Evolutionary conservation across 371 early-diverging fungal species (phyloP).

Genomic region (Basidiobolus heterosporus): DNA sequence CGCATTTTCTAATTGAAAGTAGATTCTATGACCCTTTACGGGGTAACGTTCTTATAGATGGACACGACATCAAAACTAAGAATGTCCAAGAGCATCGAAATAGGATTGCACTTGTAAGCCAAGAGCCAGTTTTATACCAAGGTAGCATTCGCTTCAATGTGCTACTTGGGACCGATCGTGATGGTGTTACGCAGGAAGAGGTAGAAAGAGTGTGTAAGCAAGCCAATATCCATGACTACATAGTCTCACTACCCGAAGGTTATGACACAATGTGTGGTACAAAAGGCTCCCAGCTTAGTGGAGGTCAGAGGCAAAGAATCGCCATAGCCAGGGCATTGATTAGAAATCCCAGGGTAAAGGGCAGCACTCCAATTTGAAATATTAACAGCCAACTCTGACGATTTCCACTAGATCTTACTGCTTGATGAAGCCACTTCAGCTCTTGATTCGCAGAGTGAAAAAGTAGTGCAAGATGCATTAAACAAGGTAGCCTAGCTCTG

Average conservation of each 20-base stretch:
- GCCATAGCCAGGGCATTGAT: constrained; percentile 57
- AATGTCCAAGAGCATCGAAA: constrained; percentile 30
- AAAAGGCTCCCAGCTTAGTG: constrained; percentile 48
- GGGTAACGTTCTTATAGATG: constrained; percentile 51
- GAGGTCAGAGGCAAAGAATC: constrained; percentile 74
- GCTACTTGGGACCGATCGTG: constrained; percentile 31
- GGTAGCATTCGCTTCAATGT: constrained; percentile 58
- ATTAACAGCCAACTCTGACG: not conserved
- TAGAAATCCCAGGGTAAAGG: constrained; percentile 24
- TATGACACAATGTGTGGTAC: constrained; percentile 55
- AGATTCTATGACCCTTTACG: constrained; percentile 50
- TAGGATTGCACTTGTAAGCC: constrained; percentile 50
- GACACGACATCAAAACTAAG: constrained; percentile 38
- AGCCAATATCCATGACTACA: constrained; percentile 53
- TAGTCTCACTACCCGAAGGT: constrained; percentile 35
- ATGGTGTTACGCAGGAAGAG: constrained; percentile 29
- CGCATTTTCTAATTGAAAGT: constrained; percentile 11
- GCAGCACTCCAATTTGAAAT: not conserved
- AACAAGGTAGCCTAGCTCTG: constrained; percentile 30
- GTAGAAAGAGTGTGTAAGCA: constrained; percentile 28
- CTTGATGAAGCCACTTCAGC: constrained; percentile 83
- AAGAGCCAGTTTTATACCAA: constrained; percentile 63
- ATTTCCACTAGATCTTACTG: constrained; percentile 31
- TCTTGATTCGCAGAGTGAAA: constrained; percentile 53
- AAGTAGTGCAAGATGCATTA: constrained; percentile 40